Evolutionary conservation across 1,139 yeast genomes (phyloP).

Genomic region (Pneumocystis canis): DNA sequence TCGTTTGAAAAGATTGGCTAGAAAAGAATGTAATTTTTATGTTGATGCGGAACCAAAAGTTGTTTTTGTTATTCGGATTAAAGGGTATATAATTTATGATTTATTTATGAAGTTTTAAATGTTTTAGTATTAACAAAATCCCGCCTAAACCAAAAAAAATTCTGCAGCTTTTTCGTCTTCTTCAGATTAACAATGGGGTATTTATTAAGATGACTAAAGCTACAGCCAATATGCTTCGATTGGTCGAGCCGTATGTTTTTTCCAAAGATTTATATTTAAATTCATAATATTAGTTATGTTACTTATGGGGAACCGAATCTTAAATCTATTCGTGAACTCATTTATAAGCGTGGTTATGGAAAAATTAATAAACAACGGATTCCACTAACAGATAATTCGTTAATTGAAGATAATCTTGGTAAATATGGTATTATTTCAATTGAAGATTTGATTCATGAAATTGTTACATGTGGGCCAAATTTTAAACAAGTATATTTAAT

Average conservation of each 20-base stretch:
- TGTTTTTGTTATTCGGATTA: slow-evolving; percentile 95
- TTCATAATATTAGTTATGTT: slow-evolving; percentile 26
- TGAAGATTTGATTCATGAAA: slow-evolving; percentile 98
- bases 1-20: slow-evolving; percentile 90
- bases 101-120: background rate
- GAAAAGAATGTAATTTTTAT: slow-evolving; percentile 90
- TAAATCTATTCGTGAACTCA: slow-evolving; percentile 86
- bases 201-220: slow-evolving; percentile 98
- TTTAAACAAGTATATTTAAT: slow-evolving; percentile 4
- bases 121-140: slow-evolving; percentile 61
- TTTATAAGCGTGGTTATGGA: slow-evolving; percentile 99
- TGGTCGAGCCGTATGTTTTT: slow-evolving; percentile 78
- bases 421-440: slow-evolving; percentile 90
- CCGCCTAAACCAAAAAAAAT: slow-evolving; percentile 99
- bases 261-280: background rate
- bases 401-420: slow-evolving; percentile 88
- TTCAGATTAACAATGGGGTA: slow-evolving; percentile 97
- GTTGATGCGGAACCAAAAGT: slow-evolving; percentile 95
- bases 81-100: slow-evolving; percentile 44
- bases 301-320: slow-evolving; percentile 99
- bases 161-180: slow-evolving; percentile 90
- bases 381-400: slow-evolving; percentile 82
- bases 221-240: slow-evolving; percentile 86
- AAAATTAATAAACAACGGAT: slow-evolving; percentile 98
- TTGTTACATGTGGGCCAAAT: slow-evolving; percentile 42